Evolutionary conservation across 2,329 filamentous ascomycete species (phyloP).

Genomic region (Keithomyces neogunnii): DNA sequence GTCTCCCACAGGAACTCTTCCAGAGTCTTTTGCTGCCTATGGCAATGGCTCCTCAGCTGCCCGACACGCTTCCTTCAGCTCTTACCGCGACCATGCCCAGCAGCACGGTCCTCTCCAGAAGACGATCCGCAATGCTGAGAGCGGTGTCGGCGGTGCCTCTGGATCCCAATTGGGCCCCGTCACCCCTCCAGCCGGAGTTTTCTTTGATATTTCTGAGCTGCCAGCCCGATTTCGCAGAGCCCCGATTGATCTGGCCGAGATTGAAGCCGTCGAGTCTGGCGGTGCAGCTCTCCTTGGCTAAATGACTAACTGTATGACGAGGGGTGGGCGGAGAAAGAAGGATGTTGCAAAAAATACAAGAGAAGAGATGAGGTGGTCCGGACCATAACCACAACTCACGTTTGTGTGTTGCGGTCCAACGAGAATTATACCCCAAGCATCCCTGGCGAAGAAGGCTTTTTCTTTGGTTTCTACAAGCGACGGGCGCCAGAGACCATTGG

Average conservation of each 20-base stretch:
- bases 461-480: neutral
- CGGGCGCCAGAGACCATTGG: neutral
- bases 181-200: slow-evolving; percentile 61
- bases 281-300: slow-evolving; percentile 57
- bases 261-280: slow-evolving; percentile 90
- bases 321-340: neutral
- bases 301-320: slow-evolving; percentile 1
- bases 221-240: slow-evolving; percentile 73
- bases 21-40: slow-evolving; percentile 37
- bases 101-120: slow-evolving; percentile 68
- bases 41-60: slow-evolving; percentile 22
- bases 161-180: slow-evolving; percentile 68
- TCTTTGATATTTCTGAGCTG: slow-evolving; percentile 84
- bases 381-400: neutral
- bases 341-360: neutral
- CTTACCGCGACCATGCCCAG: slow-evolving; percentile 69
- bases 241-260: slow-evolving; percentile 71
- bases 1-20: slow-evolving; percentile 57
- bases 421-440: neutral
- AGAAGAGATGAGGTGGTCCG: neutral
- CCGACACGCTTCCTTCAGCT: slow-evolving; percentile 57
- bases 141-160: slow-evolving; percentile 50
- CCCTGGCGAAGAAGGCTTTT: neutral
- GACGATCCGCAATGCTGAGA: slow-evolving; percentile 32
- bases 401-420: neutral